Conservation (phyloP, 352 stramenopile genomes). For the Plasmopara viticola region DNA sequence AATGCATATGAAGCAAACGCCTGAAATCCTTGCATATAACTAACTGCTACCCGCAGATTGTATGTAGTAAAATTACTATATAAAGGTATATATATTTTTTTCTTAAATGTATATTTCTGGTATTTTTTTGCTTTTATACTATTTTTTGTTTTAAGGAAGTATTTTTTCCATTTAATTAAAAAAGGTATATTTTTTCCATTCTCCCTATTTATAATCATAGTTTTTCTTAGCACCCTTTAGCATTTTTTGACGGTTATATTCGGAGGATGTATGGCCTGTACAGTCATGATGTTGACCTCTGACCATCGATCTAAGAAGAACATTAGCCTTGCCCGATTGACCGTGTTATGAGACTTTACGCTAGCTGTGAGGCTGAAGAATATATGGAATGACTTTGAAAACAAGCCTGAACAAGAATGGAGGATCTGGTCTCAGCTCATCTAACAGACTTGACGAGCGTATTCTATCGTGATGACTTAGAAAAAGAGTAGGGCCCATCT, state of each 20-base stretch:
- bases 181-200: too few relatives aligned
- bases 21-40: too few relatives aligned
- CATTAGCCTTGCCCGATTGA: neutral
- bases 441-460: neutral
- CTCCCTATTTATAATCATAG: too few relatives aligned
- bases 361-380: neutral
- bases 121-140: too few relatives aligned
- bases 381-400: neutral
- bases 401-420: neutral
- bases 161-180: too few relatives aligned
- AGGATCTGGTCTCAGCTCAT: neutral
- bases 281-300: neutral
- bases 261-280: neutral
- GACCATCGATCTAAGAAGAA: neutral
- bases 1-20: too few relatives aligned
- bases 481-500: constrained; percentile 2
- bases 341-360: neutral
- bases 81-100: too few relatives aligned
- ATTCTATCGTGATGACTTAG: neutral
- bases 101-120: too few relatives aligned
- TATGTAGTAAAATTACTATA: too few relatives aligned
- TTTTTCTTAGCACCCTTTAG: neutral
- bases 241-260: neutral
- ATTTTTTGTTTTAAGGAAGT: too few relatives aligned
- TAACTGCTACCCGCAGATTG: too few relatives aligned